Evolutionary conservation across 495 filamentous ascomycete species (phyloP).

Genomic region (Xylaria telfairii): DNA sequence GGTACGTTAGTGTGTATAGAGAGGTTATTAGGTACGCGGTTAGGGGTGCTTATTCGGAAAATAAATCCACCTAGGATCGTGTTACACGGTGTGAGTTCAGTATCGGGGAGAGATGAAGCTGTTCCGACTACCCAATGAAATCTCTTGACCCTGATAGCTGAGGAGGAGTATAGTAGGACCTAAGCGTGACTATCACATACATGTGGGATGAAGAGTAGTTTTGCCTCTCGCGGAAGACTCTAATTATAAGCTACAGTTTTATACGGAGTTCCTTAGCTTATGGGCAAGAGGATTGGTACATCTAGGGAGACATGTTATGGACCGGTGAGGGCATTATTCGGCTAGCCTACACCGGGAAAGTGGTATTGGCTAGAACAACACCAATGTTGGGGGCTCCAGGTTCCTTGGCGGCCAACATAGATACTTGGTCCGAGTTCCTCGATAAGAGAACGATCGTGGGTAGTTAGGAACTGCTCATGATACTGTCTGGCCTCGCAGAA

Average conservation of each 20-base stretch:
- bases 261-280: neutral
- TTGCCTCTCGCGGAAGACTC: neutral
- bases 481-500: neutral
- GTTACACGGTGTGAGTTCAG: slow-evolving; percentile 25
- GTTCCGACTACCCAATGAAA: slow-evolving; percentile 19
- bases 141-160: neutral
- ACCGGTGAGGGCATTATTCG: neutral
- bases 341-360: neutral
- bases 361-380: neutral
- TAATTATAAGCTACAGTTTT: neutral
- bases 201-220: neutral
- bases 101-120: slow-evolving; percentile 14
- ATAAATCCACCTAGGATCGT: slow-evolving; percentile 20
- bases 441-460: neutral
- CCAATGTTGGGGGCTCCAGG: neutral
- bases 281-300: neutral
- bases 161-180: neutral
- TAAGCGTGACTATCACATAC: neutral
- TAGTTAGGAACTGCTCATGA: neutral
- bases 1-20: neutral
- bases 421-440: neutral
- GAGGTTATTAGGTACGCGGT: slow-evolving; percentile 4
- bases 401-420: neutral
- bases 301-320: neutral
- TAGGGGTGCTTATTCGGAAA: slow-evolving; percentile 21